phyloP scores from a whole-genome alignment of 208 protist species.

The Angomonas deanei region DNA sequence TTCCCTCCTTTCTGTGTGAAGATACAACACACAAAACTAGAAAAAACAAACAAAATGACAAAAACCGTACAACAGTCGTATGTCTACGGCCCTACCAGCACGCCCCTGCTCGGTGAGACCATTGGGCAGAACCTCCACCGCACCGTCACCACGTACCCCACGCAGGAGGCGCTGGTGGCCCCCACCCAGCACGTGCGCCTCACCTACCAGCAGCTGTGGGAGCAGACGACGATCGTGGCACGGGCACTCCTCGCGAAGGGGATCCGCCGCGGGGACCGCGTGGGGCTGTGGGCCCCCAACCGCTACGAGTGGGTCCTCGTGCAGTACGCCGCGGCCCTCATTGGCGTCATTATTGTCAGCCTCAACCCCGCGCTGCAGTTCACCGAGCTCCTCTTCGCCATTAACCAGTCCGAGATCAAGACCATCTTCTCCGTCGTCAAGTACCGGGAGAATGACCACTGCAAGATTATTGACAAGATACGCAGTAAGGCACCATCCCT shows the following conservation, averaged over 20 bases:
- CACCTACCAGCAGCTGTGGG: background rate
- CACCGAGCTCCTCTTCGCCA: background rate
- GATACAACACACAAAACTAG: background rate
- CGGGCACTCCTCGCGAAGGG: background rate
- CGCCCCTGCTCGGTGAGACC: background rate
- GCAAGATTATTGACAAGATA: background rate
- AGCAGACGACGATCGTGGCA: background rate
- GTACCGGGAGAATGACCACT: constrained; percentile 1
- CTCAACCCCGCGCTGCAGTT: background rate
- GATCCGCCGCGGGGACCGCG: background rate
- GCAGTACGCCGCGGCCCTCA: background rate
- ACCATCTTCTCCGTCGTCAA: background rate
- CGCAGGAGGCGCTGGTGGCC: background rate
- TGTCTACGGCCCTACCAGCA: background rate
- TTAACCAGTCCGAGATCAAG: background rate
- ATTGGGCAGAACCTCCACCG: background rate
- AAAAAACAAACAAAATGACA: background rate
- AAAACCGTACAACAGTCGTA: background rate
- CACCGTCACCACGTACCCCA: background rate
- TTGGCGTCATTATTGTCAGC: background rate
- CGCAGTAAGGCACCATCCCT: background rate
- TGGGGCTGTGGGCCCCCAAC: background rate
- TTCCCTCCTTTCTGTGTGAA: constrained; percentile 1
- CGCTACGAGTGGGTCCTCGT: background rate
- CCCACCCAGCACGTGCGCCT: background rate